A percentile compares a stretch with the other conserved stretches of the same genome.
Conservation (phyloP, 805 yeast species). For the Spathaspora arborariae region DNA sequence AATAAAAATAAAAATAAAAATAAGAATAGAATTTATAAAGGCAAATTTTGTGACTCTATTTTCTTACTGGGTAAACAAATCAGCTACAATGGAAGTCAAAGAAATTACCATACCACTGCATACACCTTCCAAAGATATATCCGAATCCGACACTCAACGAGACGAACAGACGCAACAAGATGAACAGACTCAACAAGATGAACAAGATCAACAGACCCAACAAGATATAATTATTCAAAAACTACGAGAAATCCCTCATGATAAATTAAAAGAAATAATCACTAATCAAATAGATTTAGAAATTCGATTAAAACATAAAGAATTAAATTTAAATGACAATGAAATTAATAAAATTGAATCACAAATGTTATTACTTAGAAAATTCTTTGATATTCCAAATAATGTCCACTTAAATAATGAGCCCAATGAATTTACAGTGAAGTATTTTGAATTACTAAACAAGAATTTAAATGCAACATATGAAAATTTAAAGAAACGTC, state of each 20-base stretch:
- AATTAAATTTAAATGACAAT: slow-evolving; percentile 44
- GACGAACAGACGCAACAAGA: not conserved
- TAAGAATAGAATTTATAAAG: not conserved
- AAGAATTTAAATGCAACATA: slow-evolving; percentile 30
- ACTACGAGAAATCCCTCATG: slow-evolving; percentile 19
- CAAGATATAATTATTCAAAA: slow-evolving; percentile 9
- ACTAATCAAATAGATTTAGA: slow-evolving; percentile 55
- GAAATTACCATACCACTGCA: not conserved
- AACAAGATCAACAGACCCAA: not conserved
- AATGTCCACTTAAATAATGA: slow-evolving; percentile 37
- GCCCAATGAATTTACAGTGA: slow-evolving; percentile 42
- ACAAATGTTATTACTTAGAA: slow-evolving; percentile 50
- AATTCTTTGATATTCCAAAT: slow-evolving; percentile 40
- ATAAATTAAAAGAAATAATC: slow-evolving; percentile 29
- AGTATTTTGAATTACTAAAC: slow-evolving; percentile 36
- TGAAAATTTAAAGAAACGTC: slow-evolving; percentile 5
- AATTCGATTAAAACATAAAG: slow-evolving; percentile 57
- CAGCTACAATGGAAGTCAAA: not conserved
- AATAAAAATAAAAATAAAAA: no score
- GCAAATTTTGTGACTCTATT: not conserved
- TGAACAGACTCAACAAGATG: not conserved
- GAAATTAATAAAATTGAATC: slow-evolving; percentile 58
- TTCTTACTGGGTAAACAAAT: not conserved
- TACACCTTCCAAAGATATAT: no score
- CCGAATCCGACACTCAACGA: not conserved